phyloP scores from a whole-genome alignment of 768 basidiomycete species.

The Termitomyces sp. region DNA sequence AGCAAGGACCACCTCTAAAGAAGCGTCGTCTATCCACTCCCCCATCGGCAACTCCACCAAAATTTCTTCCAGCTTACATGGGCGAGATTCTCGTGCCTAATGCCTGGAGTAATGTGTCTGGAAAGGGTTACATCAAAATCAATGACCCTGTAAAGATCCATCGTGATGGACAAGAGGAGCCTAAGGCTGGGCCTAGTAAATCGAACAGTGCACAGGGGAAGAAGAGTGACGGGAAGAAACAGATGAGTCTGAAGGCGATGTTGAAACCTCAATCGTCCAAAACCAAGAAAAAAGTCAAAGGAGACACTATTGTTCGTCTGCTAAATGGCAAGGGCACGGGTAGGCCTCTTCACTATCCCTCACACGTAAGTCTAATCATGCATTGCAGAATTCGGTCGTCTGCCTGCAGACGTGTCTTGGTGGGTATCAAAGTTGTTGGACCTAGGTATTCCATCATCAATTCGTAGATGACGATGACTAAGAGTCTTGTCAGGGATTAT shows the following conservation, averaged over 20 bases:
- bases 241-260: conserved; percentile 65
- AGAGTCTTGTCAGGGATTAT: conserved; percentile 46
- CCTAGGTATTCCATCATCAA: conserved; percentile 38
- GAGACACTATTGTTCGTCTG: conserved; percentile 64
- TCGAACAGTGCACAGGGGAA: conserved; percentile 27
- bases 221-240: conserved; percentile 50
- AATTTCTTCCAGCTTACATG: conserved; percentile 43
- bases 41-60: conserved; percentile 14
- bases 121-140: conserved; percentile 63
- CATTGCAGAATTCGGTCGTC: conserved; percentile 63
- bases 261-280: conserved; percentile 51
- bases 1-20: conserved; percentile 40
- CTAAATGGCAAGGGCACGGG: conserved; percentile 65
- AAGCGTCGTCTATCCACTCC: conserved; percentile 45
- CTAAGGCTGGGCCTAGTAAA: conserved; percentile 25
- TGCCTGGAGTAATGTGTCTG: conserved; percentile 78
- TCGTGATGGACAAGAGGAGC: conserved; percentile 46
- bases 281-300: conserved; percentile 59
- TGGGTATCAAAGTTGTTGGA: conserved; percentile 80
- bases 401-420: conserved; percentile 64
- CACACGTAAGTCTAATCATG: neutral
- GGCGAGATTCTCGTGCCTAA: conserved; percentile 69
- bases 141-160: conserved; percentile 61
- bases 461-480: conserved; percentile 1
- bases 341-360: conserved; percentile 8